Percentiles rank a stretch among this genome's conserved stretches.
These are phyloP conservation scores for Carallia brachiata DNA, from an alignment of 345 rosid species.

Conservation along the genomic window DNA sequence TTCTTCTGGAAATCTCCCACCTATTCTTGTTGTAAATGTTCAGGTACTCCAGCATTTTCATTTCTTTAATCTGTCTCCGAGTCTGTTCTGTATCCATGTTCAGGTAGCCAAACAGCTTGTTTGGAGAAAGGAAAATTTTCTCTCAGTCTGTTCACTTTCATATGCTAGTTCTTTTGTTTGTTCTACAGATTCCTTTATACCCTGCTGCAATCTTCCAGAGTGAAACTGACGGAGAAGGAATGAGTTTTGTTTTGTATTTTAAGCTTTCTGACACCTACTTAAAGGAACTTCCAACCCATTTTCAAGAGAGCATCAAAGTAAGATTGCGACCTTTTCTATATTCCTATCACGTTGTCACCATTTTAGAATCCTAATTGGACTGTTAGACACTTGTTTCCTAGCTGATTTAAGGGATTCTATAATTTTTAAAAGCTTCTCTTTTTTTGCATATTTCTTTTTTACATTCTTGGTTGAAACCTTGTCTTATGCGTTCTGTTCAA, in stretches of 20 bases:
- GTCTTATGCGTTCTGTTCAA: not conserved
- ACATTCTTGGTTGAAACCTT: too few relatives aligned
- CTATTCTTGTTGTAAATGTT: conserved; percentile 83
- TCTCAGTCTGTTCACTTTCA: not conserved
- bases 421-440: too few relatives aligned
- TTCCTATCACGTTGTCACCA: not conserved
- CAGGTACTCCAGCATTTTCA: conserved; percentile 51
- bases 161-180: not conserved
- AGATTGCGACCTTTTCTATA: conserved; percentile 1
- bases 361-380: conserved; percentile 3
- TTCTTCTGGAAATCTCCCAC: conserved; percentile 59
- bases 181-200: conserved; percentile 78
- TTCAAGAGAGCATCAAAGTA: conserved; percentile 66
- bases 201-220: conserved; percentile 73
- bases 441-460: too few relatives aligned
- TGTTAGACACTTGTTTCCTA: not conserved
- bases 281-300: conserved; percentile 57
- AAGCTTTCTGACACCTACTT: conserved; percentile 63
- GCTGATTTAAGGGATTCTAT: too few relatives aligned
- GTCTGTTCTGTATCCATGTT: not conserved
- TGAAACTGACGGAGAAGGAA: conserved; percentile 86
- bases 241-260: conserved; percentile 69
- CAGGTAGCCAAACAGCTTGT: not conserved
- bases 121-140: not conserved
- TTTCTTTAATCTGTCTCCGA: not conserved